Conservation (phyloP, 768 basidiomycete genomes). For the Xerocomellus intermedius region DNA sequence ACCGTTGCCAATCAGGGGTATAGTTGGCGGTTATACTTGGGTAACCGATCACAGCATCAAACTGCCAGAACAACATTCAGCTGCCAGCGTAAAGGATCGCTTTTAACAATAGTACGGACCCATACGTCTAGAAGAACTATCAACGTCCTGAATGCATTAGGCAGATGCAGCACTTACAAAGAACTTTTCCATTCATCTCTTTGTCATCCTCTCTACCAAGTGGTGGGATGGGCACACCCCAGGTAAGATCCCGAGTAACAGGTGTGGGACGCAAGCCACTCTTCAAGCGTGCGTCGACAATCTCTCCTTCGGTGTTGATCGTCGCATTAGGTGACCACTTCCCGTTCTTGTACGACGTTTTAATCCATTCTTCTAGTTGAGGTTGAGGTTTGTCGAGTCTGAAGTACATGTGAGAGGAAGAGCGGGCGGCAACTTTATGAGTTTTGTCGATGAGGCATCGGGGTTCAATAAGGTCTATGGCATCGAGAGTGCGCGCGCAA, state of each 20-base stretch:
- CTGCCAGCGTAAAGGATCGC: not conserved
- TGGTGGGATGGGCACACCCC: constrained; percentile 93
- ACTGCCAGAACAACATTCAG: constrained; percentile 46
- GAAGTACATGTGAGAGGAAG: constrained; percentile 90
- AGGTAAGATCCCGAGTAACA: constrained; percentile 89
- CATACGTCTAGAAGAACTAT: constrained; percentile 69
- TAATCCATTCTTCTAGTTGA: constrained; percentile 84
- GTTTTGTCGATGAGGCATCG: constrained; percentile 84
- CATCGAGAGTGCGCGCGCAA: constrained; percentile 89
- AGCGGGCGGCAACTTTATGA: constrained; percentile 71
- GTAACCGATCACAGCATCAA: constrained; percentile 96
- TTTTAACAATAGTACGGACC: constrained; percentile 49
- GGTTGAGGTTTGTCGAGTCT: constrained; percentile 82
- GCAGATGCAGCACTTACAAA: constrained; percentile 62
- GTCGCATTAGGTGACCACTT: constrained; percentile 94
- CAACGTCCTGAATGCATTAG: constrained; percentile 3
- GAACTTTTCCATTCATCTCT: constrained; percentile 91
- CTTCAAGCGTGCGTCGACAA: constrained; percentile 87
- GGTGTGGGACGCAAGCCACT: constrained; percentile 85
- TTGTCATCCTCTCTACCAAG: constrained; percentile 67
- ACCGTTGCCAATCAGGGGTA: constrained; percentile 90
- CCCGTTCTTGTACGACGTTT: constrained; percentile 70
- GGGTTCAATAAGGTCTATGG: constrained; percentile 92
- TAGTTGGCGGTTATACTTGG: constrained; percentile 96
- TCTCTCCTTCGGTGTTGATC: constrained; percentile 82